These are phyloP conservation scores for Diddensiella caesifluorescens DNA, from an alignment of 805 yeast genomes.

Conservation along the genomic window DNA sequence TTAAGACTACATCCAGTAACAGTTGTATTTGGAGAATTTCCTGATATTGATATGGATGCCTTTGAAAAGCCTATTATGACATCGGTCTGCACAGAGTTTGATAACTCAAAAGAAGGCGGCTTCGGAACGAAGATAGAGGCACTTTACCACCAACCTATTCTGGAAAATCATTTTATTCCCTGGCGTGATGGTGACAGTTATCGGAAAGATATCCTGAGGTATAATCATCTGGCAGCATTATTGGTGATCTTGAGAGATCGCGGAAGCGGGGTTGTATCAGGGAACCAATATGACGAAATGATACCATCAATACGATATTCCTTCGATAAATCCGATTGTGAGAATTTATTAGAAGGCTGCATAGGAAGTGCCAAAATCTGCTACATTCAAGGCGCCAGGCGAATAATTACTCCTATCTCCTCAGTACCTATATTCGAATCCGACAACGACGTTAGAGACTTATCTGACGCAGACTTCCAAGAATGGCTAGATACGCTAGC, in stretches of 20 bases:
- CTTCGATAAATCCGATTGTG: slow-evolving; percentile 38
- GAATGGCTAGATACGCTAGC: slow-evolving; percentile 29
- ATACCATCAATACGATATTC: slow-evolving; percentile 37
- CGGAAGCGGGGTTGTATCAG: slow-evolving; percentile 37
- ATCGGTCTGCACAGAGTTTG: slow-evolving; percentile 41
- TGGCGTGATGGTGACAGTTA: slow-evolving; percentile 37
- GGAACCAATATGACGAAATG: slow-evolving; percentile 35
- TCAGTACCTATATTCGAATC: slow-evolving; percentile 37
- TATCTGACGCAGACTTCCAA: slow-evolving; percentile 41
- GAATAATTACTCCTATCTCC: slow-evolving; percentile 36
- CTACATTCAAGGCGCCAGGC: slow-evolving; percentile 46
- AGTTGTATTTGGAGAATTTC: slow-evolving; percentile 38
- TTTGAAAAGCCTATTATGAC: slow-evolving; percentile 46
- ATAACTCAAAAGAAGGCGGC: slow-evolving; percentile 46
- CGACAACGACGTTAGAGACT: slow-evolving; percentile 32
- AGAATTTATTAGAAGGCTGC: slow-evolving; percentile 37
- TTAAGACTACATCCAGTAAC: slow-evolving; percentile 49
- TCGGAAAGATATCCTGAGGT: slow-evolving; percentile 33
- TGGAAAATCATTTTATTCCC: slow-evolving; percentile 39
- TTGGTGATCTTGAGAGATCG: slow-evolving; percentile 45
- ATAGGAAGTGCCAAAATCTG: slow-evolving; percentile 40
- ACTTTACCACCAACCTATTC: slow-evolving; percentile 40
- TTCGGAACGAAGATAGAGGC: slow-evolving; percentile 53
- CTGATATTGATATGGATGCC: slow-evolving; percentile 36
- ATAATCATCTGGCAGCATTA: slow-evolving; percentile 37